phyloP scores from a whole-genome alignment of 2,329 filamentous ascomycete species.

The Phaeosphaeriaceae sp. region DNA sequence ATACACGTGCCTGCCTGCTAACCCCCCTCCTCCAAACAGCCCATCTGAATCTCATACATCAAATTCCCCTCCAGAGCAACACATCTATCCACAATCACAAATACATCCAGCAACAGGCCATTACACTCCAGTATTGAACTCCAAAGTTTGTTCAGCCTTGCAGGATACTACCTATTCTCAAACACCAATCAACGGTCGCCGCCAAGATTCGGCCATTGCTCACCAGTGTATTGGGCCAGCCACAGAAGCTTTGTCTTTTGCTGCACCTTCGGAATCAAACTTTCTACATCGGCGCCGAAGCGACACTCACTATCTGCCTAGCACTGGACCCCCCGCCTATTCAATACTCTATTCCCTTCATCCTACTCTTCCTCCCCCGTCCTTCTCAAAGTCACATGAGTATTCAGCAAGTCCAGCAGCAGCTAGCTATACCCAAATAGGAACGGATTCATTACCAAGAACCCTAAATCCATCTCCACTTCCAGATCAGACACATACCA shows the following conservation, averaged over 20 bases:
- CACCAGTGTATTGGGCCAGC: constrained; percentile 22
- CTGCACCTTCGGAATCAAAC: constrained; percentile 15
- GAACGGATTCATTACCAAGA: not conserved
- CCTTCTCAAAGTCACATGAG: constrained; percentile 20
- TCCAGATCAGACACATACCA: constrained; percentile 13
- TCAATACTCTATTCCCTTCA: constrained; percentile 4
- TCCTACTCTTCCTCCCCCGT: not conserved
- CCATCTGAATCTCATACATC: constrained; percentile 16
- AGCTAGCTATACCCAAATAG: constrained; percentile 10
- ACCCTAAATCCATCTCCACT: constrained; percentile 8
- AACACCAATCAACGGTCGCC: constrained; percentile 9
- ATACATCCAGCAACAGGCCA: constrained; percentile 10
- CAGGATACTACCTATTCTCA: constrained; percentile 15
- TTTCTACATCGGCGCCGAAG: constrained; percentile 17
- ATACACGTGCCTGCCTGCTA: constrained; percentile 12
- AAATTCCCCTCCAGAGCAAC: constrained; percentile 10
- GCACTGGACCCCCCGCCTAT: constrained; percentile 7
- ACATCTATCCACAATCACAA: constrained; percentile 7
- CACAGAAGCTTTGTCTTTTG: constrained; percentile 15
- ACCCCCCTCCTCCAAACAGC: constrained; percentile 9
- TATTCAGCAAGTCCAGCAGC: constrained; percentile 9
- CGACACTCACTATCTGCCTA: constrained; percentile 3
- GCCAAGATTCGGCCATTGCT: constrained; percentile 31
- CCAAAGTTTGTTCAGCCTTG: constrained; percentile 6
- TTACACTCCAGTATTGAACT: constrained; percentile 10